Evolutionary conservation across 257 asterid genomes (phyloP), one percentile per base, ranked within the genome.

Genomic region (Ajuga chamaepitys): DNA sequence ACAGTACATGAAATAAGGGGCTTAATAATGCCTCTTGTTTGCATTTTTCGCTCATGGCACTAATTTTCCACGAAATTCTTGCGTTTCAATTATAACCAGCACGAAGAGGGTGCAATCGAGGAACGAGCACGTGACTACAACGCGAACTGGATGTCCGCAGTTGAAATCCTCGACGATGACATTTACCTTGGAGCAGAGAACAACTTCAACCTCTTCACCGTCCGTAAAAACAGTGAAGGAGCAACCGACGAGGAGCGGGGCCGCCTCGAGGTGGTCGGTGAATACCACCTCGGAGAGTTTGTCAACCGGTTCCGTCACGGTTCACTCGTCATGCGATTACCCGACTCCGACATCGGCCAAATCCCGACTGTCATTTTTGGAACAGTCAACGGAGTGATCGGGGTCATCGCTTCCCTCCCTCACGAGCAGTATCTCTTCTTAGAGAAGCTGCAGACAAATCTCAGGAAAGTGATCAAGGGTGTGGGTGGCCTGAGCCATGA

Each of bases 91-190:
- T 58, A 25, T 20, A 2, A 53, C 11, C 81, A 94, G 99, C 95
- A 90, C 2, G 99, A 94, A 75, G 99, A 94, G 83, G 99, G 99
- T 53, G 97, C 99, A 38, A 94, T 94, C 17, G 96, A 90, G 81
- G 99, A 90, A 83, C 90, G 96, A 73, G 99, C 99, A 5, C 95
- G 95, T 28, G 97, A 94, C 81, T 94, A 94, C 82, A 90, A 94
- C 4, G 97, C 96, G 5, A 94, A 94, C 58, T 94, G 99, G 99
- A 94, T 88, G 97, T 83, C 99, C 20, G 97, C 99, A n/a, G 96
- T 94, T 1, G 99, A 90, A 86, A 94, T 94, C 72, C 95, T 90
- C 3, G 96, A 94, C 45, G 97, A 88, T 58, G 97, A 94, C 68
- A 82, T 86, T 28, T 90, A 88, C 81, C 86, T 94, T 12, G 99